Percentiles rank a stretch among this genome's conserved stretches.
phyloP scores from a whole-genome alignment of 352 stramenopile species.

The Saprolegnia parasitica region DNA sequence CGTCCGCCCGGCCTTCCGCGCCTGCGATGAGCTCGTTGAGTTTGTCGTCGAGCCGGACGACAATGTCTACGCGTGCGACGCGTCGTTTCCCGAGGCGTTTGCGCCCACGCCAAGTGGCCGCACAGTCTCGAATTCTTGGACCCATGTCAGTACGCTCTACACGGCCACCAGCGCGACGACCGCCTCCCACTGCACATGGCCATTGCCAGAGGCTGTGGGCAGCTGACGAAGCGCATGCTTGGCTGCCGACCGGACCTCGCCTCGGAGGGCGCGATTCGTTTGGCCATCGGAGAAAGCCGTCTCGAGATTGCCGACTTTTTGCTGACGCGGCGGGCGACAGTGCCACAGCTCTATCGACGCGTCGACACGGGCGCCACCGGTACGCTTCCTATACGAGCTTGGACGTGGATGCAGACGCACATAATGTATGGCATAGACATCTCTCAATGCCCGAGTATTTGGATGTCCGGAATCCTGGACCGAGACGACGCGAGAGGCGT shows the following conservation, averaged over 20 bases:
- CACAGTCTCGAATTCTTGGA: too few species aligned
- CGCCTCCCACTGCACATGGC: slow-evolving; percentile 25
- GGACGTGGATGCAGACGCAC: too few species aligned
- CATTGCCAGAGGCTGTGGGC: slow-evolving; percentile 11
- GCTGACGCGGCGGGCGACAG: background rate
- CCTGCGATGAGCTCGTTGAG: background rate
- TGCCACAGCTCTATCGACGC: slow-evolving; percentile 18
- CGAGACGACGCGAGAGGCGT: too few species aligned
- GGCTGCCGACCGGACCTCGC: slow-evolving; percentile 10
- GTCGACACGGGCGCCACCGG: background rate
- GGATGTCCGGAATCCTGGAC: too few species aligned
- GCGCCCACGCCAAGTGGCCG: too few species aligned
- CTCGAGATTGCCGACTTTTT: slow-evolving; percentile 14
- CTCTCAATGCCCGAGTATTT: too few species aligned
- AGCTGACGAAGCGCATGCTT: slow-evolving; percentile 16
- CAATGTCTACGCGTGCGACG: too few species aligned
- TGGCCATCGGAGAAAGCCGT: background rate
- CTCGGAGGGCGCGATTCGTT: slow-evolving; percentile 10
- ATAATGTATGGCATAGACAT: too few species aligned
- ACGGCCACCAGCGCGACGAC: background rate
- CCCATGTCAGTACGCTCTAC: too few species aligned
- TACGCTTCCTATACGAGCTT: slow-evolving; percentile 24
- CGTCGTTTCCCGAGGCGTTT: too few species aligned
- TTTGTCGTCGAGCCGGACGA: background rate
- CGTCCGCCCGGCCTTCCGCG: background rate